Evolutionary conservation across 495 filamentous ascomycete genomes (phyloP).

Genomic region (Penicillium angulare): DNA sequence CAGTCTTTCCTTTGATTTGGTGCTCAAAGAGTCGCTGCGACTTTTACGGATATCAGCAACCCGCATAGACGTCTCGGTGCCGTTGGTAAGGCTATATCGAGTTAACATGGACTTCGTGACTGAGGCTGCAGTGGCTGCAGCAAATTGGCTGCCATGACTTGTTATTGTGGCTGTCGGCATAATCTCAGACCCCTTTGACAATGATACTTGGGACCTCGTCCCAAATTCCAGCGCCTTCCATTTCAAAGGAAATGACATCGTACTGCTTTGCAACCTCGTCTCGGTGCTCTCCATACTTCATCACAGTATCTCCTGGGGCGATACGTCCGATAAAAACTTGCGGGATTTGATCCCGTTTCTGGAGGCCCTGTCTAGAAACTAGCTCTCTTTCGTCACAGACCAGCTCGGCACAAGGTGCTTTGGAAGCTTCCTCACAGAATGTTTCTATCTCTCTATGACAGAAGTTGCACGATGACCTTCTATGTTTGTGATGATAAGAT

Average conservation of each 20-base stretch:
- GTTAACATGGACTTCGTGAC: too few species aligned
- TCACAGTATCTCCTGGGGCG: slow-evolving; percentile 27
- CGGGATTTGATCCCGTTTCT: too few species aligned
- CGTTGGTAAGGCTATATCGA: too few species aligned
- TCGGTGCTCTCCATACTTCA: slow-evolving; percentile 28
- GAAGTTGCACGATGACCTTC: too few species aligned
- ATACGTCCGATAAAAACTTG: background rate
- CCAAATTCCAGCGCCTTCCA: slow-evolving; percentile 27
- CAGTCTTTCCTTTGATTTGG: too few species aligned
- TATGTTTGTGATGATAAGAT: too few species aligned
- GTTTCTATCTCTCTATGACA: too few species aligned
- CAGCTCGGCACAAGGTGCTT: too few species aligned
- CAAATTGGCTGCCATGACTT: slow-evolving; percentile 8
- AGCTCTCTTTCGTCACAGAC: background rate
- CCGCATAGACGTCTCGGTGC: too few species aligned
- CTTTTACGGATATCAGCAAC: too few species aligned
- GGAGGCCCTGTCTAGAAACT: background rate
- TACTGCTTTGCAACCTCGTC: slow-evolving; percentile 16
- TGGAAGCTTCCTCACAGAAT: too few species aligned
- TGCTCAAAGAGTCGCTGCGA: too few species aligned
- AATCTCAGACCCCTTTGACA: slow-evolving; percentile 8
- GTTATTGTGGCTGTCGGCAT: slow-evolving; percentile 12
- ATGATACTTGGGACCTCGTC: slow-evolving; percentile 4
- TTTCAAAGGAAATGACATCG: slow-evolving; percentile 39
- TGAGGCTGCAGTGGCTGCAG: background rate